Evolutionary conservation across 768 basidiomycete genomes (phyloP).

Genomic region (Cyclocybe cylindracea): DNA sequence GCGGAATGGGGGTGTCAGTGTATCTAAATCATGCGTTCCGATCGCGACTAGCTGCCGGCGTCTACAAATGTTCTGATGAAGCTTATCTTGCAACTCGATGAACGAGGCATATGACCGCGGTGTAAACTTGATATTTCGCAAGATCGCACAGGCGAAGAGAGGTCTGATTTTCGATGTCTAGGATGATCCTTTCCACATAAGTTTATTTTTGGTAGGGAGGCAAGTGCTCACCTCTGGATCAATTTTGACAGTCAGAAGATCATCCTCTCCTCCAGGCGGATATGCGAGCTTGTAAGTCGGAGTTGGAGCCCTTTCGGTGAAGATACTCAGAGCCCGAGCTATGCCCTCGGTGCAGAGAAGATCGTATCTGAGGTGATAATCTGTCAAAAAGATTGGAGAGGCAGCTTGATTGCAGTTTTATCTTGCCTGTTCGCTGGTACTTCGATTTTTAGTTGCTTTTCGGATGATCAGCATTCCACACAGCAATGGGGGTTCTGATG

Average conservation of each 20-base stretch:
- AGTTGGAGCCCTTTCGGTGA: conserved; percentile 67
- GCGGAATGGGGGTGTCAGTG: conserved; percentile 82
- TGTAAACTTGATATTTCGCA: conserved; percentile 90
- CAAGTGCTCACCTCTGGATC: conserved; percentile 63
- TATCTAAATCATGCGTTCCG: conserved; percentile 96
- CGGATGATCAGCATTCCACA: conserved; percentile 2
- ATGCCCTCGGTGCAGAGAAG: conserved; percentile 97
- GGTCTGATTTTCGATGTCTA: conserved; percentile 86
- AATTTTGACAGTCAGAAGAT: conserved; percentile 67
- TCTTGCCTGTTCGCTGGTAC: conserved; percentile 92
- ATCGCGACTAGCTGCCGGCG: conserved; percentile 91
- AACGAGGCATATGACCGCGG: conserved; percentile 90
- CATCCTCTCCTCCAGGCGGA: conserved; percentile 66
- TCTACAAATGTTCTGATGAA: conserved; percentile 95
- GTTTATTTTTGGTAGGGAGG: too few species aligned
- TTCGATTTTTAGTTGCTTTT: conserved; percentile 96
- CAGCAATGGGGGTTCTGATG: not conserved
- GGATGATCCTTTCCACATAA: not conserved
- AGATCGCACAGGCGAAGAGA: conserved; percentile 86
- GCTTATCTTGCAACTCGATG: conserved; percentile 99
- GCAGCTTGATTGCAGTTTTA: not conserved
- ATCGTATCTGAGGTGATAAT: conserved; percentile 72
- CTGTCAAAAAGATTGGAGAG: conserved; percentile 8
- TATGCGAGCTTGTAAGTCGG: conserved; percentile 76
- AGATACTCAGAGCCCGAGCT: conserved; percentile 80